Evolutionary conservation across 2,329 filamentous ascomycete species (phyloP), one percentile per base, ranked within the genome.

Genomic region (Plenodomus lindquistii): DNA sequence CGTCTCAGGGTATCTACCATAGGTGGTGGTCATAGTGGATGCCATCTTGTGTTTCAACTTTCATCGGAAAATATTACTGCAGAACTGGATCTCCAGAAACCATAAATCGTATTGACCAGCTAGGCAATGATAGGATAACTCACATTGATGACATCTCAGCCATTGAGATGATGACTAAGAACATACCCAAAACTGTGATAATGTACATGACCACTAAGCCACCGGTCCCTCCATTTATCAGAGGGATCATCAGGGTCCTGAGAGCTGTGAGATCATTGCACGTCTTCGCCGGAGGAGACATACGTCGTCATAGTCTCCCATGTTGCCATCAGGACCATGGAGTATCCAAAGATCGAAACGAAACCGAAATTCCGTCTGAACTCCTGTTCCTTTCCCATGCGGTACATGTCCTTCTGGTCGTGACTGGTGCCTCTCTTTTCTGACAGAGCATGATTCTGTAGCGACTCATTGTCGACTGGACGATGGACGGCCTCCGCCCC

Each of bases 131-230:
- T 11, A 16, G 13, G n/a, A n/a, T n/a, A n/a, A 53, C 54, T 46
- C 43, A 54, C 60, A 67, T 67, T 2, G 62, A 64, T 2, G 61
- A 58, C 61, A 65, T 67, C 29, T 66, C 63, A 37, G 64, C 64
- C 63, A 67, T 60, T 1, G 61, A 66, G 2, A 55, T 40, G 16
- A 61, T 61, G 16, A 59, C 57, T 15, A 60, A 55, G 19, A 54
- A 52, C 48, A 66, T 60, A 3, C 64, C 55, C 1, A 59, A 16
- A 4, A 55, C 59, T 17, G 60, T 62, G 15, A 47, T 56, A 18
- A 68, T 50, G 16, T 61, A 67, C 39, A 63, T 53, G 19, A 58
- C 58, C 10, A 67, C 65, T 4, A 57, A 51, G 10, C 62, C 62
- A 34, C 58, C 59, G 18, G 59, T 60, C 13, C 65, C 65, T 17